Evolutionary conservation across 345 rosid species (phyloP), one percentile per base, ranked within the genome.

Genomic region (Reutealis trisperma): DNA sequence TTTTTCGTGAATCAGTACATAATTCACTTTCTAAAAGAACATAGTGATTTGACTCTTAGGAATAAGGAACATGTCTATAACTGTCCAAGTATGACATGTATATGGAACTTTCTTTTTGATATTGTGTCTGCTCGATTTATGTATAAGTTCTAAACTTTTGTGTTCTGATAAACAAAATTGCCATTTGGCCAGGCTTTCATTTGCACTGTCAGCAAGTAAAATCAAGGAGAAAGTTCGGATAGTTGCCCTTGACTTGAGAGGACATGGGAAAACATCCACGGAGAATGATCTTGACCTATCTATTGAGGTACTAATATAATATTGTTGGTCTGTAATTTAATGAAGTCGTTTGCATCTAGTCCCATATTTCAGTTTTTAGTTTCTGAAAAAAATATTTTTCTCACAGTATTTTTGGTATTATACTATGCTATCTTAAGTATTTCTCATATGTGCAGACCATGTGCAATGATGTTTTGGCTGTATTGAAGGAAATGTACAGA

Each of bases 241-340:
- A 37, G 95, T 92, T 84, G 93, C 97, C 18, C 83, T 96, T 90
- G 99, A 96, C 88, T 66, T 93, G 86, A 90, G 99, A 85, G 99
- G 99, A 63, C 99, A 96, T 41, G 99, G 98, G 51, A 92, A 90
- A 76, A 91, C 98, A 41, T 84, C 79, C 79, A 74, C 97, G 19
- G 96, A 90, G 78, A 87, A 92, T 79, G 99, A 96, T 78, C 75
- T 92, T 73, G 94, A 90, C 49, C 89, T 96, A 70, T 96, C 98
- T n/a, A 85, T 96, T 47, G 92, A 93, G 97, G 99, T 82, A 87
- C 74, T 68, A 60, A 4, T 51, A 47, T 84, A 54, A 34, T 51
- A 19, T 4, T 54, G 21, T 64, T n/a, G 27, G 5, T 49, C 68
- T 57, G 42, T 52, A 25, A 61, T 30, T 58, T 55, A 65, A 44